A percentile compares a stretch with the other conserved stretches of the same genome.
phyloP scores from a whole-genome alignment of 345 rosid species.

The Citrus trifoliata region DNA sequence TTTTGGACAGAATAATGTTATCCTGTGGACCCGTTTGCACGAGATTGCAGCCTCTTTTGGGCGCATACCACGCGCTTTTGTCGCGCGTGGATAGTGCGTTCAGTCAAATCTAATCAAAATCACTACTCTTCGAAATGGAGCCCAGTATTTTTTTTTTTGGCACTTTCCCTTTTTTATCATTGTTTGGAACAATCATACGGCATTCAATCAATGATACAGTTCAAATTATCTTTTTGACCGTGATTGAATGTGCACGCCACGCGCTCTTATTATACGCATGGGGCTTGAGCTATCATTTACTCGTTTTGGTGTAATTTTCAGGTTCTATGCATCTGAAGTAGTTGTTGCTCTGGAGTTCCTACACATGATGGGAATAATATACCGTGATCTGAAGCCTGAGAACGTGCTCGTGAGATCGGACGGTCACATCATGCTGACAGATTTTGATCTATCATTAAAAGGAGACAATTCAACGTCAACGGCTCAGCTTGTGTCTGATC shows the following conservation, averaged over 20 bases:
- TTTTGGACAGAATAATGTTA: neutral
- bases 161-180: neutral
- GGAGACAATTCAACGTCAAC: constrained; percentile 33
- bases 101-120: neutral
- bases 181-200: neutral
- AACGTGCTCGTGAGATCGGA: constrained; percentile 58
- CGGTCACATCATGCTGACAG: constrained; percentile 73
- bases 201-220: neutral
- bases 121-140: neutral
- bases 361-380: constrained; percentile 65
- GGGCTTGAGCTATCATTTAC: neutral
- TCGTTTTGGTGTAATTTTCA: constrained; percentile 2
- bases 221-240: neutral
- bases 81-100: neutral
- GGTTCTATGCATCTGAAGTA: constrained; percentile 60
- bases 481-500: constrained; percentile 40
- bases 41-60: neutral
- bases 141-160: neutral
- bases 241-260: neutral
- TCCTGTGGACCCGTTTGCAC: neutral
- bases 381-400: constrained; percentile 68
- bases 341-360: constrained; percentile 56
- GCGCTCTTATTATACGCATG: constrained; percentile 10
- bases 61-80: neutral
- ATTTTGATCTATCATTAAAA: constrained; percentile 63